Conservation (phyloP, 2,329 filamentous ascomycete genomes). For the Fusarium sp. region DNA sequence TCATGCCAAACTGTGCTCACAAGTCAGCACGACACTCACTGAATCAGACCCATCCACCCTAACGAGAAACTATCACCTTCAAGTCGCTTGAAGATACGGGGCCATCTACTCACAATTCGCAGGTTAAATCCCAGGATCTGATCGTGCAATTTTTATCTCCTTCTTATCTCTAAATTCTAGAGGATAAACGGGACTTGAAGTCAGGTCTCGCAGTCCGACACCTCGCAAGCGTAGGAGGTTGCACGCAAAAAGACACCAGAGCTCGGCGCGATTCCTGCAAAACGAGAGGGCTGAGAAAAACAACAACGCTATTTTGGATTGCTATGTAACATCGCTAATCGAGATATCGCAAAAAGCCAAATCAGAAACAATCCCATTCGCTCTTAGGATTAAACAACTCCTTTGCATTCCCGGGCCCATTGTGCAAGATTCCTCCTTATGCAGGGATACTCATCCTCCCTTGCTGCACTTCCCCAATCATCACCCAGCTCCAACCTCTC, state of each 20-base stretch:
- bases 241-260: neutral
- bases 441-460: neutral
- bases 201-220: neutral
- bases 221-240: neutral
- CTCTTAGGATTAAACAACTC: neutral
- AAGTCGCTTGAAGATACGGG: too few species aligned
- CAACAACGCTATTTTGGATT: neutral
- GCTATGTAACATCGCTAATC: constrained; percentile 23
- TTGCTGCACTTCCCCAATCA: neutral
- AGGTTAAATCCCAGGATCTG: too few species aligned
- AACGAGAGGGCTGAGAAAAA: neutral
- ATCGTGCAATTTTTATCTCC: too few species aligned
- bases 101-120: too few species aligned
- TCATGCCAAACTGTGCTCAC: neutral
- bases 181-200: too few species aligned
- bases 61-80: too few species aligned
- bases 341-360: constrained; percentile 7
- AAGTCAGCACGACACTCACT: neutral
- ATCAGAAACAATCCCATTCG: neutral
- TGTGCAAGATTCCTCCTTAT: constrained; percentile 1
- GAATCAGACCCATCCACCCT: too few species aligned
- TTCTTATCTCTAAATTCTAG: too few species aligned
- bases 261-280: neutral
- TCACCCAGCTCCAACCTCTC: neutral
- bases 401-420: constrained; percentile 12